These are phyloP conservation scores for Sugiyamaella smithiae DNA, from an alignment of 805 yeast genomes.

Conservation along the genomic window DNA sequence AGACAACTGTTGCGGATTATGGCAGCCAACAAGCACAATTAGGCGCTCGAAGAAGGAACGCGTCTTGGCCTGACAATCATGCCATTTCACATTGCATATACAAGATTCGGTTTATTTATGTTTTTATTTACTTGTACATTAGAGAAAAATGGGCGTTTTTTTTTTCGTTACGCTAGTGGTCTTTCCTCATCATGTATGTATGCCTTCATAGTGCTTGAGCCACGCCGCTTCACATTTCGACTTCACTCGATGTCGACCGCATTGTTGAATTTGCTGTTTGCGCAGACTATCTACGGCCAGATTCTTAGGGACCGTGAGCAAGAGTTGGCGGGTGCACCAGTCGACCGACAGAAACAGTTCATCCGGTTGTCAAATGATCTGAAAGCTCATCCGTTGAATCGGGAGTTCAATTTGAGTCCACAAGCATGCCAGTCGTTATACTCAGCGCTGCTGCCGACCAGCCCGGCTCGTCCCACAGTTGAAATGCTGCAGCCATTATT, in stretches of 20 bases:
- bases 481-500: constrained; percentile 24
- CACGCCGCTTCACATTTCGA: not conserved
- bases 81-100: no score
- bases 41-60: no score
- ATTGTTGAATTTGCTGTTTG: constrained; percentile 26
- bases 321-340: constrained; percentile 2
- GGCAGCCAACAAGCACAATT: no score
- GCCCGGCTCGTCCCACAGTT: constrained; percentile 18
- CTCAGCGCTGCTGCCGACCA: constrained; percentile 24
- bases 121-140: no score
- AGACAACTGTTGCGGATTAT: not conserved
- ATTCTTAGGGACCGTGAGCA: constrained; percentile 14
- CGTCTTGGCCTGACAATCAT: no score
- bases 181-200: no score
- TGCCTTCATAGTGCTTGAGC: no score
- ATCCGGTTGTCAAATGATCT: constrained; percentile 20
- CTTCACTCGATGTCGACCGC: constrained; percentile 25
- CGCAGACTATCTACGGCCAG: constrained; percentile 27
- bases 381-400: constrained; percentile 25
- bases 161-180: no score
- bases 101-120: no score
- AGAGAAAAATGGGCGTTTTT: no score
- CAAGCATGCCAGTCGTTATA: constrained; percentile 26
- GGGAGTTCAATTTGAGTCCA: constrained; percentile 23
- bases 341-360: constrained; percentile 11